A percentile compares a stretch with the other conserved stretches of the same genome.
phyloP scores from a whole-genome alignment of 306 rosid species.

The Fragaria ananassa region DNA sequence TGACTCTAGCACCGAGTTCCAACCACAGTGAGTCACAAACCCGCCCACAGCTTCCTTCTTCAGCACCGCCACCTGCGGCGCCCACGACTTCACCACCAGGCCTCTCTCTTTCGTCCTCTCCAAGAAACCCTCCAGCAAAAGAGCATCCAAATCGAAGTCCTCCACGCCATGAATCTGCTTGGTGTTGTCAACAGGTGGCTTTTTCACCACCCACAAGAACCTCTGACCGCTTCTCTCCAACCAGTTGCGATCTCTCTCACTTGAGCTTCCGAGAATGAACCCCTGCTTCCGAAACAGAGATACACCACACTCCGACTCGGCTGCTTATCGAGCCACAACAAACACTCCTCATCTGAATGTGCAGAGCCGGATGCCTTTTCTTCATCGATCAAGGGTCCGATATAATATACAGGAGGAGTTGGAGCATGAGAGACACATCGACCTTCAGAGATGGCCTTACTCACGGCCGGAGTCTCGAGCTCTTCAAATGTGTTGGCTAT shows the following conservation, averaged over 20 bases:
- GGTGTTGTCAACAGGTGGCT: conserved; percentile 7
- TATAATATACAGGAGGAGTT: conserved; percentile 26
- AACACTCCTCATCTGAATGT: background rate
- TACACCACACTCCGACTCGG: conserved; percentile 30
- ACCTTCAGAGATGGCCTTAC: conserved; percentile 19
- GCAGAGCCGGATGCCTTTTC: no score
- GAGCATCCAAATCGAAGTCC: conserved; percentile 1
- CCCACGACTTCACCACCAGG: conserved; percentile 42
- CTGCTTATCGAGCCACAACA: conserved; percentile 30
- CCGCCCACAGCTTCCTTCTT: conserved; percentile 33
- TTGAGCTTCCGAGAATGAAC: conserved; percentile 18
- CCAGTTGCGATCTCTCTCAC: conserved; percentile 27
- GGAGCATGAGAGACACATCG: conserved; percentile 13
- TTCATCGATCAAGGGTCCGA: conserved; percentile 28
- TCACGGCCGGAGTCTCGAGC: conserved; percentile 16
- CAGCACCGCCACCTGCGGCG: conserved; percentile 34
- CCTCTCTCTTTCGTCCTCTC: conserved; percentile 33
- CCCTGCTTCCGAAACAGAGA: conserved; percentile 33
- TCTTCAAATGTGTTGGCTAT: conserved; percentile 27
- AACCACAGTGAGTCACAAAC: conserved; percentile 44
- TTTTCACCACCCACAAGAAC: conserved; percentile 34
- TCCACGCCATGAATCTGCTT: background rate
- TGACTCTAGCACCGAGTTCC: conserved; percentile 40
- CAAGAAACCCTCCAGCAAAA: conserved; percentile 33
- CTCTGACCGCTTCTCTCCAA: conserved; percentile 31